These are phyloP conservation scores for Saccharomycopsis crataegensis DNA, from an alignment of 1,139 yeast genomes.

Conservation along the genomic window DNA sequence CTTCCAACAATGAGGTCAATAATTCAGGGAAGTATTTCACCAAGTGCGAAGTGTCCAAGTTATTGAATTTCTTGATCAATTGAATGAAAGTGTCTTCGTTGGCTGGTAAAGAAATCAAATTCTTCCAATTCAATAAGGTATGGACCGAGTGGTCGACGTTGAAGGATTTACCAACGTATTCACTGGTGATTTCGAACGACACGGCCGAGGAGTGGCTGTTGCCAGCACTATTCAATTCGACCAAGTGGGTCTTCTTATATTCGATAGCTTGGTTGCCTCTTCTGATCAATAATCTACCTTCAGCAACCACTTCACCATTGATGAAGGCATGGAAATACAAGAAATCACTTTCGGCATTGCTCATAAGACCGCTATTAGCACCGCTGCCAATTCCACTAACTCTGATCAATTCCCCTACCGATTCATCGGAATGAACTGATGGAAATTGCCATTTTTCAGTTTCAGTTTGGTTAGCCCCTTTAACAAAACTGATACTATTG, in stretches of 20 bases:
- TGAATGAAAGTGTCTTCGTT: constrained; percentile 24
- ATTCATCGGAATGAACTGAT: constrained; percentile 70
- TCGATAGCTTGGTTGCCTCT: constrained; percentile 33
- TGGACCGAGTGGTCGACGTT: constrained; percentile 56
- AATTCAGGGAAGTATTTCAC: constrained; percentile 51
- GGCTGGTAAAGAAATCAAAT: constrained; percentile 26
- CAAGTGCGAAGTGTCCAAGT: constrained; percentile 25
- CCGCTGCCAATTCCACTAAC: constrained; percentile 44
- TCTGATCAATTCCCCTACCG: constrained; percentile 61
- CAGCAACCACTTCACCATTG: constrained; percentile 58
- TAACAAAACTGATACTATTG: constrained; percentile 46
- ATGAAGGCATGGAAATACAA: constrained; percentile 52
- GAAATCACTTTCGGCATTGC: constrained; percentile 40
- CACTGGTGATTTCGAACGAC: constrained; percentile 49
- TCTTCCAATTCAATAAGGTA: constrained; percentile 49
- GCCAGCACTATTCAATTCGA: constrained; percentile 27
- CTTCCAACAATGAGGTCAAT: constrained; percentile 37
- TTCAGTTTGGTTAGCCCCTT: constrained; percentile 59
- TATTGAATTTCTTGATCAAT: constrained; percentile 18
- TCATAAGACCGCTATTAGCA: constrained; percentile 21
- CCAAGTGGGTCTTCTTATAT: constrained; percentile 26
- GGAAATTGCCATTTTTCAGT: constrained; percentile 61
- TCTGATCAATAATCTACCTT: constrained; percentile 32
- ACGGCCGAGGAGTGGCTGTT: constrained; percentile 35
- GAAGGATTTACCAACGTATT: constrained; percentile 63